Evolutionary conservation across 169 alveolate genomes (phyloP).

Genomic region (Plasmodium vivax): DNA sequence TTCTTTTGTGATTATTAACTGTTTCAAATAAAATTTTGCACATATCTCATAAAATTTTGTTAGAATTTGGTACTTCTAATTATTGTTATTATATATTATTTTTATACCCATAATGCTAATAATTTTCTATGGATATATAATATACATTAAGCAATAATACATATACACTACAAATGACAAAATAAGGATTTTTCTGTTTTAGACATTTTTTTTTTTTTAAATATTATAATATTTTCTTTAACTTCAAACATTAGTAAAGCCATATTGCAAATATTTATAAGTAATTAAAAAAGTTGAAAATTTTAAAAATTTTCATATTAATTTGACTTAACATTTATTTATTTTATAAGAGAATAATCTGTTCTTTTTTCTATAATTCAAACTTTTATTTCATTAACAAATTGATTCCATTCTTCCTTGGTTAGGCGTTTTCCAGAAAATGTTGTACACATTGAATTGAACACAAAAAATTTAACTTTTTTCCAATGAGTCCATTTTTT

Average conservation of each 20-base stretch:
- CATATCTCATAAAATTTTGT: too few relatives aligned
- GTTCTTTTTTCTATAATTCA: neutral
- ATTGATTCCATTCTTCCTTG: neutral
- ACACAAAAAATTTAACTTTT: neutral
- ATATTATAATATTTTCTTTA: neutral
- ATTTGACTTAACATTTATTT: too few relatives aligned
- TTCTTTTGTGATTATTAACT: too few relatives aligned
- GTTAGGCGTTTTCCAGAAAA: neutral
- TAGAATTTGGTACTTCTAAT: too few relatives aligned
- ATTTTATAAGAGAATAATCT: neutral
- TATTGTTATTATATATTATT: too few relatives aligned
- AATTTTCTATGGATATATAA: too few relatives aligned
- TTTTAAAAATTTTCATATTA: neutral
- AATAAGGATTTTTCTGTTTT: too few relatives aligned
- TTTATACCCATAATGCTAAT: too few relatives aligned
- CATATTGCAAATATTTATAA: neutral
- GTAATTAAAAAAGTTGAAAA: neutral
- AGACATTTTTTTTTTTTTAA: too few relatives aligned
- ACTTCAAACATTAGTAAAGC: neutral
- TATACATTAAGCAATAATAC: too few relatives aligned
- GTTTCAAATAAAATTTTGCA: too few relatives aligned
- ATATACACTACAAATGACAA: too few relatives aligned
- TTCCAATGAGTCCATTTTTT: neutral
- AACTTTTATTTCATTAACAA: neutral
- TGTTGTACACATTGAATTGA: neutral